Conservation (phyloP, 352 stramenopile genomes). For the Peronospora belbahrii region DNA sequence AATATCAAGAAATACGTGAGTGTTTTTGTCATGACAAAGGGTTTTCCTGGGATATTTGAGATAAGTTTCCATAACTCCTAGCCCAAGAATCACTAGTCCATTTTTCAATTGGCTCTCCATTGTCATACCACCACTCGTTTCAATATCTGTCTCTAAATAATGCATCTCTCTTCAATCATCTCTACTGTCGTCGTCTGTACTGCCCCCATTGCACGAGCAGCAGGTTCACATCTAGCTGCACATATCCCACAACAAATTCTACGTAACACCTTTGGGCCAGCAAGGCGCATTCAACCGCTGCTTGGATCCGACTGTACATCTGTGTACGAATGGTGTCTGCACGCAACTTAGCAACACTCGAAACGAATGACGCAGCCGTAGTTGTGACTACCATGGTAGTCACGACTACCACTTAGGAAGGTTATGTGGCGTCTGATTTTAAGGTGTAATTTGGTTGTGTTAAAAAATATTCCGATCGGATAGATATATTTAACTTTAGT, state of each 20-base stretch:
- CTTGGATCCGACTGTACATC: conserved; percentile 48
- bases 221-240: conserved; percentile 31
- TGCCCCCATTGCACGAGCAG: conserved; percentile 20
- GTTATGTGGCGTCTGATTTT: too few relatives aligned
- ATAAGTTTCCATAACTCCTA: background rate
- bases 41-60: background rate
- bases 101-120: background rate
- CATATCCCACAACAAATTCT: conserved; percentile 38
- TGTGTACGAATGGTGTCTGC: conserved; percentile 41
- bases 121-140: too few relatives aligned
- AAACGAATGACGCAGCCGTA: too few relatives aligned
- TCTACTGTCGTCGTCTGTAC: conserved; percentile 6
- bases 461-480: too few relatives aligned
- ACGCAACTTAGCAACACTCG: too few relatives aligned
- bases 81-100: background rate
- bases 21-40: too few relatives aligned
- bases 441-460: too few relatives aligned
- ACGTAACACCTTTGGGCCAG: conserved; percentile 43
- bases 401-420: too few relatives aligned
- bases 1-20: too few relatives aligned
- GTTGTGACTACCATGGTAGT: too few relatives aligned
- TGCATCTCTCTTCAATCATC: conserved; percentile 23
- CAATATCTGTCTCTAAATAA: background rate
- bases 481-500: too few relatives aligned
- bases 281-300: conserved; percentile 56